Conservation (phyloP, 192 early-diverging fungal species). For the Oehlia diaphana region DNA sequence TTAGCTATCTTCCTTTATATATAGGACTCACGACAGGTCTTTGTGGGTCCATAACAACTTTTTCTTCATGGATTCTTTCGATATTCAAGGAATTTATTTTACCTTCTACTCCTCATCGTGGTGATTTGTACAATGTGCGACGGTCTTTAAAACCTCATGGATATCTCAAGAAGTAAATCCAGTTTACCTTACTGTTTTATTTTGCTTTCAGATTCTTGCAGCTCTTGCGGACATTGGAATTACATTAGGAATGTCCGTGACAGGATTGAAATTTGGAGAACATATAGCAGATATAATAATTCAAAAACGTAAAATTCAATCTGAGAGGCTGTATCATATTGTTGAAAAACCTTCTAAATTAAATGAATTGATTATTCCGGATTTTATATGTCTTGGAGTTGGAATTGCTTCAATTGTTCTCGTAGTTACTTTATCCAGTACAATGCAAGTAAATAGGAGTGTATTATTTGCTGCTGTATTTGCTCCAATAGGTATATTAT, state of each 20-base stretch:
- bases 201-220: constrained; percentile 34
- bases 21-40: constrained; percentile 66
- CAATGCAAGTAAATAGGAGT: constrained; percentile 27
- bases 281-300: constrained; percentile 42
- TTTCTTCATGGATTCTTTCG: constrained; percentile 74
- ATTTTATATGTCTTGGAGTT: constrained; percentile 3
- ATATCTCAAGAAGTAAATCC: not conserved
- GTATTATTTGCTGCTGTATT: constrained; percentile 48
- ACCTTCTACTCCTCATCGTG: constrained; percentile 24
- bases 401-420: constrained; percentile 44
- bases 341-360: not conserved
- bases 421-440: constrained; percentile 31
- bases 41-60: constrained; percentile 82
- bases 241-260: constrained; percentile 49
- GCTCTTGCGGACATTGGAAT: constrained; percentile 46
- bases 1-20: constrained; percentile 47
- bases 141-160: not conserved
- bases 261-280: constrained; percentile 46
- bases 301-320: not conserved
- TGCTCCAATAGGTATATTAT: constrained; percentile 41
- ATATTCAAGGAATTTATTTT: constrained; percentile 52
- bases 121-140: constrained; percentile 43
- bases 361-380: not conserved
- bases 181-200: not conserved
- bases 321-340: not conserved